phyloP scores from a whole-genome alignment of 164 flowering plant species.

The Chimonanthus salicifolius region DNA sequence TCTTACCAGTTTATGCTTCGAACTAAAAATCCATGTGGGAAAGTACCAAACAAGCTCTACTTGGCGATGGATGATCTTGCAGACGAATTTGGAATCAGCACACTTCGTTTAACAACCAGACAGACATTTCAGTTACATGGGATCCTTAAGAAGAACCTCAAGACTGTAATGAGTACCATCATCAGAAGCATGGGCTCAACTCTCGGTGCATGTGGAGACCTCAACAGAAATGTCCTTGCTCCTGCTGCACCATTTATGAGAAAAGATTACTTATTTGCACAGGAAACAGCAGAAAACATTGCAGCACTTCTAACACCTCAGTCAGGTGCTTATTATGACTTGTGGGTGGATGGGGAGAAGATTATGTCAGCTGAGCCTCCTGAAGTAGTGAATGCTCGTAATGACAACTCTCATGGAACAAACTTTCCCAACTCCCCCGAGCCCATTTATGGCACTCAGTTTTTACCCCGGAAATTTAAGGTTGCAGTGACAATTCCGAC shows the following conservation, averaged over 20 bases:
- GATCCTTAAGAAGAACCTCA: constrained; percentile 79
- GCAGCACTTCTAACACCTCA: constrained; percentile 94
- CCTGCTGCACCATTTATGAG: constrained; percentile 88
- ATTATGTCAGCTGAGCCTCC: constrained; percentile 89
- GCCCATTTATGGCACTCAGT: constrained; percentile 97
- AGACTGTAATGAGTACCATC: constrained; percentile 89
- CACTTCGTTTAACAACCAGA: constrained; percentile 92
- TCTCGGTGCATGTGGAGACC: constrained; percentile 99
- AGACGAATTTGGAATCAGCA: constrained; percentile 90
- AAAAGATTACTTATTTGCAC: constrained; percentile 88
- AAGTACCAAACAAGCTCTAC: constrained; percentile 85
- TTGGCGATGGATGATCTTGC: constrained; percentile 95
- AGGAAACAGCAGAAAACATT: constrained; percentile 90
- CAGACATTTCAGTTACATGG: constrained; percentile 99
- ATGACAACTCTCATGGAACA: constrained; percentile 96
- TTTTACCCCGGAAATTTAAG: constrained; percentile 95
- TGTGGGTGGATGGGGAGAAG: constrained; percentile 97
- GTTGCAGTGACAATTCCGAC: constrained; percentile 91
- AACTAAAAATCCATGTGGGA: constrained; percentile 92
- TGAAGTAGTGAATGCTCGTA: constrained; percentile 79
- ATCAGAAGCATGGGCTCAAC: constrained; percentile 89
- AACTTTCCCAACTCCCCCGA: constrained; percentile 93
- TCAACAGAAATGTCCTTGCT: constrained; percentile 97
- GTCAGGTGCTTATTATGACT: constrained; percentile 92
- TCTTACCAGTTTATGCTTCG: constrained; percentile 94